Conservation (phyloP, 2,329 filamentous ascomycete genomes). For the Rhynchosporium secalis region DNA sequence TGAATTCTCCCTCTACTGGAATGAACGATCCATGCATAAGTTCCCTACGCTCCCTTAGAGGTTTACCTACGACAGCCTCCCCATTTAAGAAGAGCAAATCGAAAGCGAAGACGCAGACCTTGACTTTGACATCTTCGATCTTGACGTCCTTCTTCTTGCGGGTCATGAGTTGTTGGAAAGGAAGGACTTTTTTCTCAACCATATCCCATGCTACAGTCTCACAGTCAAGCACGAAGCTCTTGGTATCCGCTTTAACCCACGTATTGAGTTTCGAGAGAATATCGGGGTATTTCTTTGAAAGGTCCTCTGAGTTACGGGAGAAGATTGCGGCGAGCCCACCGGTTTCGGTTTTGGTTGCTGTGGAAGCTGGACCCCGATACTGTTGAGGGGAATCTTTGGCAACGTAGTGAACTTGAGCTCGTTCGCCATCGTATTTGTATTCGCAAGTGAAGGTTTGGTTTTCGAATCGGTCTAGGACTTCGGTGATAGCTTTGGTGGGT, state of each 20-base stretch:
- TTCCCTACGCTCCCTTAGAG: constrained; percentile 79
- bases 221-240: constrained; percentile 97
- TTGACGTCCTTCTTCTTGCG: constrained; percentile 97
- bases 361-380: constrained; percentile 60
- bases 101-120: constrained; percentile 96
- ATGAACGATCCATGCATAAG: constrained; percentile 72
- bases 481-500: constrained; percentile 95
- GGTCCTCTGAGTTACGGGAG: constrained; percentile 93
- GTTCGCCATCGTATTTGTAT: constrained; percentile 97
- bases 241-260: constrained; percentile 88
- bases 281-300: constrained; percentile 97
- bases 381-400: constrained; percentile 74
- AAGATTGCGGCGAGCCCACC: constrained; percentile 86
- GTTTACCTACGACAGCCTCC: constrained; percentile 82
- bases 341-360: constrained; percentile 55
- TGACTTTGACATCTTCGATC: constrained; percentile 90
- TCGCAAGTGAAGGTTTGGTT: constrained; percentile 95
- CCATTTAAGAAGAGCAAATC: constrained; percentile 93
- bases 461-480: constrained; percentile 95
- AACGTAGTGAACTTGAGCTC: constrained; percentile 98
- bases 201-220: constrained; percentile 97
- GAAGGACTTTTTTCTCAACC: constrained; percentile 90
- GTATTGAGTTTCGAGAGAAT: constrained; percentile 82
- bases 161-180: constrained; percentile 98
- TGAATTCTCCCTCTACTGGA: constrained; percentile 84